Evolutionary conservation across 225 moss, liverwort and hornwort species (phyloP).

Genomic region (Physcomitrellopsis africana): DNA sequence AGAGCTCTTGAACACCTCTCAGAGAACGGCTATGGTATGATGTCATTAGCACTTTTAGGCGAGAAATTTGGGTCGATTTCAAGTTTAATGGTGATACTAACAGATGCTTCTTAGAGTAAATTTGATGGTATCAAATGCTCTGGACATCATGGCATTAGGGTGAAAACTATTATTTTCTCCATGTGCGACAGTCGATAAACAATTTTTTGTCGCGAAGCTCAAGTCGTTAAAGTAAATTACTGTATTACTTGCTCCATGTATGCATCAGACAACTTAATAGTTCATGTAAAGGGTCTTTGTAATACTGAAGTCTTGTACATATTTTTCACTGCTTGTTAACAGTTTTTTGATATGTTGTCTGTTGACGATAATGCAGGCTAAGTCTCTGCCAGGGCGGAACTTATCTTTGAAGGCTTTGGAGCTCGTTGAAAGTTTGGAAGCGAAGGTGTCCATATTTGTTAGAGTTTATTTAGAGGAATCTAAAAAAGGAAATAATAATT

Average conservation of each 20-base stretch:
- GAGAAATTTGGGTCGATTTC: slow-evolving; percentile 25
- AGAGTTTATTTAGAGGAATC: background rate
- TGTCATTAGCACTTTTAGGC: slow-evolving; percentile 5
- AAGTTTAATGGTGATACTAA: background rate
- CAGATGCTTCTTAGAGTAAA: background rate
- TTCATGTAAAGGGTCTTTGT: slow-evolving; percentile 2
- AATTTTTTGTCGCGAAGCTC: too few relatives aligned
- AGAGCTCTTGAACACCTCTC: slow-evolving; percentile 53
- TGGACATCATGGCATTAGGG: too few relatives aligned
- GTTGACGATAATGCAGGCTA: slow-evolving; percentile 67
- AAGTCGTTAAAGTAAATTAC: too few relatives aligned
- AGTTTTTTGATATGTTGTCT: slow-evolving; percentile 22
- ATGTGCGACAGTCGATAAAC: too few relatives aligned
- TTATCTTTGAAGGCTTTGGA: slow-evolving; percentile 65
- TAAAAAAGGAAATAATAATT: background rate
- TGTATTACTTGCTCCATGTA: too few relatives aligned
- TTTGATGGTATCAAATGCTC: too few relatives aligned
- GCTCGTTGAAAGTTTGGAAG: slow-evolving; percentile 85
- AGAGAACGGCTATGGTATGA: slow-evolving; percentile 80
- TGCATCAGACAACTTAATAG: too few relatives aligned
- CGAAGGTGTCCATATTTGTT: slow-evolving; percentile 61
- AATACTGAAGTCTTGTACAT: slow-evolving; percentile 21
- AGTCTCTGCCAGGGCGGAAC: slow-evolving; percentile 52
- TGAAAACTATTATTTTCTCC: too few relatives aligned
- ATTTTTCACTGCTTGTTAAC: slow-evolving; percentile 18